phyloP scores from a whole-genome alignment of 2,329 filamentous ascomycete species.

The Keithomyces neogunnii region DNA sequence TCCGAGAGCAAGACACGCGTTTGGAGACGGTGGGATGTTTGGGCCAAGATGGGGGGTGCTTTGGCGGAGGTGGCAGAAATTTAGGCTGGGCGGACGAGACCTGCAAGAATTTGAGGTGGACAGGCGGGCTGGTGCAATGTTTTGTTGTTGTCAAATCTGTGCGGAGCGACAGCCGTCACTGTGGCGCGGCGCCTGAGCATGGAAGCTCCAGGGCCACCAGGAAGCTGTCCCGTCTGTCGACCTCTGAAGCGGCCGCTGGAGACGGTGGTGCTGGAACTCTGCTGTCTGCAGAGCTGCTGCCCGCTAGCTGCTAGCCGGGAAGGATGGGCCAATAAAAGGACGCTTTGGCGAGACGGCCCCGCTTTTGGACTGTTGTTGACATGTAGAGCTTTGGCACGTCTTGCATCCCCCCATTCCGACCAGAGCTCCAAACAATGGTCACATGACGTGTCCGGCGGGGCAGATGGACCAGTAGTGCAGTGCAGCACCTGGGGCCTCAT shows the following conservation, averaged over 20 bases:
- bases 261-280: too few species aligned
- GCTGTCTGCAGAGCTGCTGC: neutral
- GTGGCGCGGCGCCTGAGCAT: neutral
- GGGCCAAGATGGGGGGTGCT: constrained; percentile 6
- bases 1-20: constrained; percentile 5
- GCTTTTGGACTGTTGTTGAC: constrained; percentile 1
- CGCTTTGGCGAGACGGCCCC: neutral
- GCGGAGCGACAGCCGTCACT: neutral
- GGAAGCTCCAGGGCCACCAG: too few species aligned
- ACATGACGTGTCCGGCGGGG: constrained; percentile 4
- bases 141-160: constrained; percentile 3
- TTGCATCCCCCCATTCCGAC: neutral
- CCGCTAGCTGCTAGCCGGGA: neutral
- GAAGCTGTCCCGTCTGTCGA: too few species aligned
- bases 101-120: too few species aligned
- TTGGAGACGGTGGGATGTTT: constrained; percentile 1
- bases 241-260: too few species aligned
- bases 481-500: too few species aligned
- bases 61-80: constrained; percentile 14
- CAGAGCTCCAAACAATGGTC: neutral
- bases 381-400: neutral
- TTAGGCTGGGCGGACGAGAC: constrained; percentile 8
- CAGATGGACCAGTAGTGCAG: neutral
- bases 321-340: neutral
- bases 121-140: neutral